phyloP scores from a whole-genome alignment of 1,284 basidiomycete species.

The Ustilago xerochloae region DNA sequence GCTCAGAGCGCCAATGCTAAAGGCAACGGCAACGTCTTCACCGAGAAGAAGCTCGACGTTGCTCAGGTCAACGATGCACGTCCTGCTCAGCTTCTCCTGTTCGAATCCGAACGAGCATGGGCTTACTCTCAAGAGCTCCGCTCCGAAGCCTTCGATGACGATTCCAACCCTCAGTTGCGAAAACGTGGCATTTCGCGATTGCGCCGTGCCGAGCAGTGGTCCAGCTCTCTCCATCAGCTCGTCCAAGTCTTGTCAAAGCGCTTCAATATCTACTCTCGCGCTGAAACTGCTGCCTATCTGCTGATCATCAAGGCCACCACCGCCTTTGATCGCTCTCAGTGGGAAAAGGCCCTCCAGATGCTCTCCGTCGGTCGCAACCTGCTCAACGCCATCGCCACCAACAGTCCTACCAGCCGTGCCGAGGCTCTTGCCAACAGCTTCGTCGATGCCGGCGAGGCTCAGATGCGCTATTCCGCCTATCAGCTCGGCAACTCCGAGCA shows the following conservation, averaged over 20 bases:
- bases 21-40: constrained; percentile 88
- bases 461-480: constrained; percentile 92
- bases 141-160: constrained; percentile 72
- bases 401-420: constrained; percentile 82
- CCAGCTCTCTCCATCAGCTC: constrained; percentile 80
- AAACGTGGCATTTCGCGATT: constrained; percentile 83
- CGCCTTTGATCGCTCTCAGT: constrained; percentile 73
- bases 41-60: constrained; percentile 53
- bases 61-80: constrained; percentile 51
- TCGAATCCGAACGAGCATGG: constrained; percentile 92
- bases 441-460: constrained; percentile 86
- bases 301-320: constrained; percentile 73
- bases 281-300: constrained; percentile 72
- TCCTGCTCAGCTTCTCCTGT: constrained; percentile 76
- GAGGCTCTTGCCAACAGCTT: constrained; percentile 88
- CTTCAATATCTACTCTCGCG: constrained; percentile 51
- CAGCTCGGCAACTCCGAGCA: constrained; percentile 76
- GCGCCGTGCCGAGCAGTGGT: constrained; percentile 85
- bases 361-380: constrained; percentile 82
- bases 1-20: constrained; percentile 60
- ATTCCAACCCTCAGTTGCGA: constrained; percentile 74
- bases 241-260: constrained; percentile 74
- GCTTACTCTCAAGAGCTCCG: constrained; percentile 85
- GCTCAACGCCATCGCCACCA: constrained; percentile 78
- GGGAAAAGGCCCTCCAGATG: constrained; percentile 80